A percentile compares a stretch with the other conserved stretches of the same genome.
phyloP scores from a whole-genome alignment of 345 rosid species.

The Eucalyptus curtisii region DNA sequence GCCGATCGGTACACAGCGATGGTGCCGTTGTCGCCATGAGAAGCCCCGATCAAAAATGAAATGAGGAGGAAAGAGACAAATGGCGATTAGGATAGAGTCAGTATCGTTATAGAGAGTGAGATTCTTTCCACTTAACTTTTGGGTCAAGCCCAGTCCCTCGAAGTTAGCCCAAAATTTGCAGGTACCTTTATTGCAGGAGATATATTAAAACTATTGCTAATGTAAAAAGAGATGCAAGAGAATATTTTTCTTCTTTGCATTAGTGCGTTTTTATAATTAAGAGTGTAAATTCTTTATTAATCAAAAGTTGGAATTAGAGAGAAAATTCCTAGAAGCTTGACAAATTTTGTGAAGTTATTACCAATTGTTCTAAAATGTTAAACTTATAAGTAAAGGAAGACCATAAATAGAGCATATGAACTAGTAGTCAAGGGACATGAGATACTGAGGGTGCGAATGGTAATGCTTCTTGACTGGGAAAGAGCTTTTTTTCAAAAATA shows the following conservation, averaged over 20 bases:
- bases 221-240: background rate
- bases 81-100: background rate
- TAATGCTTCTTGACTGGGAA: too few relatives aligned
- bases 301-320: background rate
- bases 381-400: background rate
- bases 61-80: background rate
- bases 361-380: fast-evolving
- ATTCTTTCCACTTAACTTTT: background rate
- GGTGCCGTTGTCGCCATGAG: background rate
- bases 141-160: background rate
- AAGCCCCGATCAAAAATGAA: background rate
- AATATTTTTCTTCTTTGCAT: background rate
- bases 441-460: too few relatives aligned
- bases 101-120: background rate
- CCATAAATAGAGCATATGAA: background rate
- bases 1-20: fast-evolving
- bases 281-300: background rate
- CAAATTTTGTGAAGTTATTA: background rate
- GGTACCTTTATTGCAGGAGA: background rate
- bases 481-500: too few relatives aligned
- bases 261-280: background rate
- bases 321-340: fast-evolving
- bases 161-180: background rate
- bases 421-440: background rate
- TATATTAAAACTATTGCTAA: background rate